Evolutionary conservation across 2,329 filamentous ascomycete species (phyloP), one percentile per base, ranked within the genome.

Genomic region (Pseudovirgaria hyperparasitica): DNA sequence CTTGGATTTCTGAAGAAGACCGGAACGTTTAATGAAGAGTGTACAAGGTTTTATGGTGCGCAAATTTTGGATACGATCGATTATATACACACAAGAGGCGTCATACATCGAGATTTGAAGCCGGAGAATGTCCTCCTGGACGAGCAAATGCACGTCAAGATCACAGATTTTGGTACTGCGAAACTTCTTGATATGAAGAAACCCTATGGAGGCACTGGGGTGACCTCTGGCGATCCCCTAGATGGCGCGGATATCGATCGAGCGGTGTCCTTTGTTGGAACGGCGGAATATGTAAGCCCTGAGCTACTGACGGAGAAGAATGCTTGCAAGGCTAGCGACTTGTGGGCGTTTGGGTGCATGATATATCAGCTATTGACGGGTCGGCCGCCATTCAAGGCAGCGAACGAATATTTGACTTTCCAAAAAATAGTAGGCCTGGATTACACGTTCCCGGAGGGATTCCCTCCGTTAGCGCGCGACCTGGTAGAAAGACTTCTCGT

Each of bases 291-390:
- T 46, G 90, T 98, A 40, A 96, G 90, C 46, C 90, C 90, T 0
- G 90, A 98, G 52, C 66, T 98, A n/a, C 64, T 98, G 29, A 93
- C 82, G 16, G 85, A 93, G 47, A 96, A 96, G 60, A 92, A 82
- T 45, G 90, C 87, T 12, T 94, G 87, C 63, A 98, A 96, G 58
- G 82, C 87, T 22, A 96, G 90, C 53, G 90, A 98, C 56, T 57
- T 98, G 26, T 98, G 90, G 90, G 90, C 90, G 3, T 98, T 92
- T 60, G 90, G 90, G 7, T 98, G 90, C 59, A 98, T 98, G 42
- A 75, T 98, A 36, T 98, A 92, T 52, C 90, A 98, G 54, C 69
- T 98, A 15, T 63, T 98, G 18, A 81, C 82, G n/a, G 90, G 90
- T n/a, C 68, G 90, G 33, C 90, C 90, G 5, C 90, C 90, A 0